phyloP scores from a whole-genome alignment of 345 rosid genomes.

The Geranium rotundifolium region DNA sequence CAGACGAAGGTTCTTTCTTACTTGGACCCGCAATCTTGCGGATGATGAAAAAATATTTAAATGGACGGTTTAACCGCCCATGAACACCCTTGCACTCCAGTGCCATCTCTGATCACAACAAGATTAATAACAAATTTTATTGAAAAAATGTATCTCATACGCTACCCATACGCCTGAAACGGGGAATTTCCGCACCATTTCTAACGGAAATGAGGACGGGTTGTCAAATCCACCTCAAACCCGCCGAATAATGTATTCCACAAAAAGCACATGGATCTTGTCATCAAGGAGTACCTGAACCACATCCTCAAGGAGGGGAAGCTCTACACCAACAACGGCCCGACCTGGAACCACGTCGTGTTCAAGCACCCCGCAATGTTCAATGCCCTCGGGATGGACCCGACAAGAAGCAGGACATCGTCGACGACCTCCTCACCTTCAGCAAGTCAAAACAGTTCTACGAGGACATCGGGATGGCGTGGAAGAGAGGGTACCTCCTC shows the following conservation, averaged over 20 bases:
- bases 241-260: constrained; percentile 13
- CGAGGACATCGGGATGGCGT: constrained; percentile 24
- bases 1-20: too few relatives aligned
- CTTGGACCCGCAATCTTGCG: too few relatives aligned
- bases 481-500: constrained; percentile 39
- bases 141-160: too few relatives aligned
- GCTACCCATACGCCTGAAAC: too few relatives aligned
- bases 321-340: constrained; percentile 33
- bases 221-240: too few relatives aligned
- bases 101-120: too few relatives aligned
- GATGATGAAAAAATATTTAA: too few relatives aligned
- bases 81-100: too few relatives aligned
- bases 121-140: too few relatives aligned
- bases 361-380: constrained; percentile 34
- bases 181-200: too few relatives aligned
- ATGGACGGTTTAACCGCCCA: too few relatives aligned
- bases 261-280: constrained; percentile 17
- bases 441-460: constrained; percentile 18
- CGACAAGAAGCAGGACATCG: constrained; percentile 21
- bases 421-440: constrained; percentile 21
- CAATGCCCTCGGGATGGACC: constrained; percentile 25
- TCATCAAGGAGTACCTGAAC: constrained; percentile 21
- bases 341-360: constrained; percentile 16
- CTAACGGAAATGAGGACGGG: too few relatives aligned
- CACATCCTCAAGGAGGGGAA: constrained; percentile 39